Evolutionary conservation across 495 filamentous ascomycete genomes (phyloP).

Genomic region (Geopyxis carbonaria): DNA sequence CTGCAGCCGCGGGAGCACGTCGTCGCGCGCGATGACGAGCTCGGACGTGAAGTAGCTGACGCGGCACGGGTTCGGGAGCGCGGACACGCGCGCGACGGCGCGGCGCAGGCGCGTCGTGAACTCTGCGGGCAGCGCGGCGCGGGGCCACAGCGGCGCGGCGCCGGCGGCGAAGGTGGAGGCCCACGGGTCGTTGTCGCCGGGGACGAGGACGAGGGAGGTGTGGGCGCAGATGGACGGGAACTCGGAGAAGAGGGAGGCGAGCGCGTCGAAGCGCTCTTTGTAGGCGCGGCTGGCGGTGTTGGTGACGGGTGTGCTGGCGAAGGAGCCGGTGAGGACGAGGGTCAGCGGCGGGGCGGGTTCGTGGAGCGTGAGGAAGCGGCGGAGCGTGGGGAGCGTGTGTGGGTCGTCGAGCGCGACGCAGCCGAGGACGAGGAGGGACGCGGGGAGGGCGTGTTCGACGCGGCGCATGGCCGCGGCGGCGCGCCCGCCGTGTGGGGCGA

Average conservation of each 20-base stretch:
- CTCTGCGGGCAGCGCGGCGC: slow-evolving; percentile 58
- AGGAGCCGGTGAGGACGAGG: slow-evolving; percentile 72
- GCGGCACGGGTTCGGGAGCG: slow-evolving; percentile 72
- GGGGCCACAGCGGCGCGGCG: slow-evolving; percentile 56
- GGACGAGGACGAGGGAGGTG: slow-evolving; percentile 78
- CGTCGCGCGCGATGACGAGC: slow-evolving; percentile 70
- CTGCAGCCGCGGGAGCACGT: slow-evolving; percentile 58
- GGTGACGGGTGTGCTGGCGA: slow-evolving; percentile 55
- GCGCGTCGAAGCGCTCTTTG: slow-evolving; percentile 79
- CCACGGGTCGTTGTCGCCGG: slow-evolving; percentile 94
- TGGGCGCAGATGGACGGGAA: slow-evolving; percentile 65
- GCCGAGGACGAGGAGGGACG: slow-evolving; percentile 48
- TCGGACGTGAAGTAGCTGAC: slow-evolving; percentile 72
- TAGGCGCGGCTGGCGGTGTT: slow-evolving; percentile 70
- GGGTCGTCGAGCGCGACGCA: slow-evolving; percentile 77
- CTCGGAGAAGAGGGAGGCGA: slow-evolving; percentile 68
- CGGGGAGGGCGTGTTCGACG: slow-evolving; percentile 34
- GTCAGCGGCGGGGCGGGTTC: slow-evolving; percentile 53
- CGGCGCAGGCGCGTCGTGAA: slow-evolving; percentile 72
- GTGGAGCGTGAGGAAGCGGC: slow-evolving; percentile 56
- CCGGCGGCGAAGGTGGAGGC: slow-evolving; percentile 68
- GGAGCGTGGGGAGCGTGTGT: slow-evolving; percentile 54
- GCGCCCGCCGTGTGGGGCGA: slow-evolving; percentile 51
- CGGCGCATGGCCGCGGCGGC: slow-evolving; percentile 69
- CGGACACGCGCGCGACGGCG: slow-evolving; percentile 57